These are phyloP conservation scores for Xylaria sp. DNA, from an alignment of 2,329 filamentous ascomycete genomes.

Conservation along the genomic window DNA sequence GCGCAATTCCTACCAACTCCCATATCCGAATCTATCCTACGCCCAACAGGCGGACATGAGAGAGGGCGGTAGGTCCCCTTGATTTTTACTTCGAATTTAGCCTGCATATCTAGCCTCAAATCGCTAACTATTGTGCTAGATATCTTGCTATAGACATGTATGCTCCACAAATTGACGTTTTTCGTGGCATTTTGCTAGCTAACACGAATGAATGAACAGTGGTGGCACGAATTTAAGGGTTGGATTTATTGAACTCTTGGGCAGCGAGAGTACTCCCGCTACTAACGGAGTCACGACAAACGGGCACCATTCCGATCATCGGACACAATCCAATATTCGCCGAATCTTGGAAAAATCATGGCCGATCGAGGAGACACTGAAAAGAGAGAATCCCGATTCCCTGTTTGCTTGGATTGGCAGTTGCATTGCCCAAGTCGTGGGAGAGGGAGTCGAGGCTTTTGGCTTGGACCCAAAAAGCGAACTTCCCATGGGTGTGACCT, in stretches of 20 bases:
- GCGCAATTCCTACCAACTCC: constrained; percentile 71
- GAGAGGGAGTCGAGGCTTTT: constrained; percentile 62
- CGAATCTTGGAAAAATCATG: constrained; percentile 75
- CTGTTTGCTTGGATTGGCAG: constrained; percentile 85
- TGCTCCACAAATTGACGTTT: constrained; percentile 47
- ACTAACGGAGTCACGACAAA: constrained; percentile 30
- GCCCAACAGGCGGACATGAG: constrained; percentile 57
- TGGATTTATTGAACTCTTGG: constrained; percentile 71
- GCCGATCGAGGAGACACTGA: constrained; percentile 79
- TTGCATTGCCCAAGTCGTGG: constrained; percentile 79
- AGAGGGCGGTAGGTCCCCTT: constrained; percentile 60
- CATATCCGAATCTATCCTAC: constrained; percentile 68
- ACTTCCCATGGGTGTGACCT: constrained; percentile 74
- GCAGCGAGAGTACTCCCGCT: constrained; percentile 46
- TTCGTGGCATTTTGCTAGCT: constrained; percentile 45
- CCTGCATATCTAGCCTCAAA: not conserved
- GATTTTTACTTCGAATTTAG: not conserved
- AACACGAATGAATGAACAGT: constrained; percentile 47
- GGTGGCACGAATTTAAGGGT: constrained; percentile 77
- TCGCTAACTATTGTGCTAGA: constrained; percentile 52
- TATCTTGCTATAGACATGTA: constrained; percentile 75
- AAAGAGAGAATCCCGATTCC: constrained; percentile 77
- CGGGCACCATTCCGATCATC: constrained; percentile 21
- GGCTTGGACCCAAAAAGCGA: constrained; percentile 57
- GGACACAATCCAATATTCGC: constrained; percentile 57